Base-by-base conservation (phyloP, 1,139 yeast species). In the Candida tropicalis region DNA sequence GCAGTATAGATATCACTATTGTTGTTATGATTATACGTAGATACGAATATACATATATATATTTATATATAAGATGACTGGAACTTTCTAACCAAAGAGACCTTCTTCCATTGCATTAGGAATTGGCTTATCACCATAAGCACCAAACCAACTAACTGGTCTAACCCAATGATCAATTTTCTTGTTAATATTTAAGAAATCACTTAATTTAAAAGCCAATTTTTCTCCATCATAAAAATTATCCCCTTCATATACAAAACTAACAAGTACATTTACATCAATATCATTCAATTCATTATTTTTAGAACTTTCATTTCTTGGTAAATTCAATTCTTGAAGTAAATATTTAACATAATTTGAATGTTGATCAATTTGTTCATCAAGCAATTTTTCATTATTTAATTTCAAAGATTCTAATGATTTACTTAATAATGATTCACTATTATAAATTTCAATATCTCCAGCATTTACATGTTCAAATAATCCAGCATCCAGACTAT, bases 231-330 rank as follows among this genome's bases (percentile, higher is more conserved):
- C 97, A 20, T 66, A 62, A 38, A 84, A 78, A 60, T 91, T 91
- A 62, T 90, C 97, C 24, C 98, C 97, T 60, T 91, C 97, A 58
- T 87, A 89, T 2, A 84, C 95, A 58, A 74, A 83, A 15, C 80
- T 70, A 15, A 71, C 70, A 31, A 75, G 50, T 2, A 68, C 62
- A 28, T 46, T 53, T 16, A 59, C 45, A 13, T 56, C 56, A 20
- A 54, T 39, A 16, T 37, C 27, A 16, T 24, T 25, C 5, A 16
- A 39, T 4, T 33, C 42, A 9, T 28, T 10, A 15, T 13, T 27
- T 7, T 24, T 31, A 18, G 12, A 10, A 1, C 12, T 38, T 11
- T 36, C 46, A 15, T 32, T 43, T 16, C 17, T 40, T 37, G 33
- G 49, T 35, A 35, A 54, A 22, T 37, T 43, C 16, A 50, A 42